Evolutionary conservation across 1,139 yeast genomes (phyloP).

Genomic region (Geotrichum carabidarum): DNA sequence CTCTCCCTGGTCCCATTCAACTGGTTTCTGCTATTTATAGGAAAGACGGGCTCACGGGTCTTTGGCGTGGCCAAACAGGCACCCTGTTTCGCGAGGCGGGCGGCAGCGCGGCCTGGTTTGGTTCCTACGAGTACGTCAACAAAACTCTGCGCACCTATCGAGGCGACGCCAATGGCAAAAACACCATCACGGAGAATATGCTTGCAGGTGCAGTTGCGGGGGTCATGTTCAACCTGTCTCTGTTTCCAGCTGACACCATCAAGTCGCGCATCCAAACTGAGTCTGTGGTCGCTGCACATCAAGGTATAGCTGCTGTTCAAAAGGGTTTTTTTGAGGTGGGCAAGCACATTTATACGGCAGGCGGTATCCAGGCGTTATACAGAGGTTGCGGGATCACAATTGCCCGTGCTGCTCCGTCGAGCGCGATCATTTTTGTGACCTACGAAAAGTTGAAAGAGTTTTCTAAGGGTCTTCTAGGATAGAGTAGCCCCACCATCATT

Average conservation of each 20-base stretch:
- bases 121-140: constrained; percentile 65
- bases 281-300: constrained; percentile 33
- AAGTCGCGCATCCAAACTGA: constrained; percentile 82
- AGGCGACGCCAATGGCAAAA: constrained; percentile 19
- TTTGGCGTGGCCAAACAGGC: constrained; percentile 86
- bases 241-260: constrained; percentile 87
- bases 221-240: constrained; percentile 65
- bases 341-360: constrained; percentile 40
- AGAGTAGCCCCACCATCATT: not conserved
- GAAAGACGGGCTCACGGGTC: constrained; percentile 54
- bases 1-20: constrained; percentile 9
- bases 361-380: constrained; percentile 67
- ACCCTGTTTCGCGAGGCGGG: constrained; percentile 78
- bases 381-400: constrained; percentile 83
- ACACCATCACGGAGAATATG: constrained; percentile 52
- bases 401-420: constrained; percentile 80
- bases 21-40: constrained; percentile 18
- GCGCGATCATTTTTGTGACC: constrained; percentile 76
- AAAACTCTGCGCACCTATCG: constrained; percentile 37
- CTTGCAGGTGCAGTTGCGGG: constrained; percentile 87
- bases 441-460: constrained; percentile 59
- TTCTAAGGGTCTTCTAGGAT: not conserved
- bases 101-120: constrained; percentile 94
- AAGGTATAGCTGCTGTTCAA: constrained; percentile 19
- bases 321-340: constrained; percentile 38